Evolutionary conservation across 345 rosid species (phyloP).

Genomic region (Bretschneidera sinensis): DNA sequence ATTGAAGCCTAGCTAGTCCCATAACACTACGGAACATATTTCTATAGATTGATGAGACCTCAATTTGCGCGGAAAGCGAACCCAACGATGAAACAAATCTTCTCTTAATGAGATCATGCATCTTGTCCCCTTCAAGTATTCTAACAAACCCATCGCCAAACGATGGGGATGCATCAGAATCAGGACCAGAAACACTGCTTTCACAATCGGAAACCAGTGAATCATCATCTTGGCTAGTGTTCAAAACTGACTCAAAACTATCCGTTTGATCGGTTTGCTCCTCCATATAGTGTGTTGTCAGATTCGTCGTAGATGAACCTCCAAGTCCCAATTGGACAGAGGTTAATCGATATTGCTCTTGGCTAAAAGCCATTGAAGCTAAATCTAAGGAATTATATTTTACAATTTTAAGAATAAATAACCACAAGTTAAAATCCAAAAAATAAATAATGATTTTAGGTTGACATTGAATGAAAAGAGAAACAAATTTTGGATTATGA

Average conservation of each 20-base stretch:
- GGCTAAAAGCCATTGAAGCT: too few relatives aligned
- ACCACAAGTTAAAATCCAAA: too few relatives aligned
- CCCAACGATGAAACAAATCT: constrained; percentile 41
- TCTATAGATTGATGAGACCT: constrained; percentile 41
- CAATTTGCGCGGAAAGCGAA: constrained; percentile 26
- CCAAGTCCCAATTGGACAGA: too few relatives aligned
- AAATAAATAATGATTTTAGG: too few relatives aligned
- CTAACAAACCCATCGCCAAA: constrained; percentile 27
- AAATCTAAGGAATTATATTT: too few relatives aligned
- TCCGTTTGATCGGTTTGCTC: background rate
- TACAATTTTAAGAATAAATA: too few relatives aligned
- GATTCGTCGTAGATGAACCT: too few relatives aligned
- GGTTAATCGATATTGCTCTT: too few relatives aligned
- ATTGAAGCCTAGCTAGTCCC: constrained; percentile 49
- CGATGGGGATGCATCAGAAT: background rate
- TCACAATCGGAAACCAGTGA: constrained; percentile 54
- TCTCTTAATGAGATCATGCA: constrained; percentile 37
- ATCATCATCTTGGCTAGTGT: constrained; percentile 18
- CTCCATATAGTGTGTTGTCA: too few relatives aligned
- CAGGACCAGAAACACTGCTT: constrained; percentile 35
- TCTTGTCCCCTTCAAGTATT: constrained; percentile 44
- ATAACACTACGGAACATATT: constrained; percentile 27
- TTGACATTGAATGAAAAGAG: too few relatives aligned
- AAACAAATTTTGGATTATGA: too few relatives aligned
- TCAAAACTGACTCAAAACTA: constrained; percentile 13